Percentiles rank a stretch among this genome's conserved stretches.
These are phyloP conservation scores for Gliomastix tumulicola DNA, from an alignment of 2,329 filamentous ascomycete species.

Conservation along the genomic window DNA sequence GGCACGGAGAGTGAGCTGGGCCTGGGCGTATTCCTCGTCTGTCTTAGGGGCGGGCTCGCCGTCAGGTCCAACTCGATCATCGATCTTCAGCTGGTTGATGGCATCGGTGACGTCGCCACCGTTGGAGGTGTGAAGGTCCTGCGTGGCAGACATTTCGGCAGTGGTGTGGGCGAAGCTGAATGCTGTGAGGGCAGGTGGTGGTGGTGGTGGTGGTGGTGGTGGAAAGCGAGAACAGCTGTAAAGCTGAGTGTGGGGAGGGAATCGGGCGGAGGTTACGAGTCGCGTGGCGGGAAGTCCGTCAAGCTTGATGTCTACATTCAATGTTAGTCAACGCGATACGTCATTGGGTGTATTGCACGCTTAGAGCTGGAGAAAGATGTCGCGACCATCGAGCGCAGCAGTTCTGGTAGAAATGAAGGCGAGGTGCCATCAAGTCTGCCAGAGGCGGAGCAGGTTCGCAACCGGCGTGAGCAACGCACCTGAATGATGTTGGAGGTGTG, in stretches of 20 bases:
- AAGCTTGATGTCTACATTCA: too few species aligned
- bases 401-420: too few species aligned
- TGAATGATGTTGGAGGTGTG: too few species aligned
- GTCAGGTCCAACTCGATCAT: conserved; percentile 62
- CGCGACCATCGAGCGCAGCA: too few species aligned
- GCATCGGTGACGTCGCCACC: conserved; percentile 55
- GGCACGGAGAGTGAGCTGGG: conserved; percentile 88
- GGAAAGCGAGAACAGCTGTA: too few species aligned
- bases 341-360: too few species aligned
- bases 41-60: conserved; percentile 80
- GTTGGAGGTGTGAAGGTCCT: conserved; percentile 49
- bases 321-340: too few species aligned
- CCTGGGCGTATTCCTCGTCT: conserved; percentile 91
- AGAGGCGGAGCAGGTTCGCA: too few species aligned
- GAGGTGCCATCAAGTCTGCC: too few species aligned
- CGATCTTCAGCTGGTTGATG: conserved; percentile 60
- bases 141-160: conserved; percentile 52
- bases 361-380: too few species aligned
- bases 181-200: conserved; percentile 9
- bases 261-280: not conserved
- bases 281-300: too few species aligned
- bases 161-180: conserved; percentile 4
- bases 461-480: too few species aligned
- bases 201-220: conserved; percentile 8
- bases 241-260: not conserved